Evolutionary conservation across 768 basidiomycete genomes (phyloP).

Genomic region (Amylocystis lapponica): DNA sequence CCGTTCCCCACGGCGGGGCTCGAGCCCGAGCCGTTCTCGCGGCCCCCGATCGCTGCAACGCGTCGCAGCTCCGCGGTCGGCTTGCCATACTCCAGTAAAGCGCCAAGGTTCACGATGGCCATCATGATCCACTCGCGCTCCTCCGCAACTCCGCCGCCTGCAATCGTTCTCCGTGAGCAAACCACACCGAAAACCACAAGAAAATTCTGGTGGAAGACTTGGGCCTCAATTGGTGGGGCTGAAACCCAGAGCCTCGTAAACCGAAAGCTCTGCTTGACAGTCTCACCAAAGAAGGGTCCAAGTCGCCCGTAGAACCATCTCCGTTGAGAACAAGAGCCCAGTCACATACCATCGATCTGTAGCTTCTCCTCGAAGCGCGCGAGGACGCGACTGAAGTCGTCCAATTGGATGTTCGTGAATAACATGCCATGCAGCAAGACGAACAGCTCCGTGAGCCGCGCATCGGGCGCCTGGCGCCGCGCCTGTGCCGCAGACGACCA

Average conservation of each 20-base stretch:
- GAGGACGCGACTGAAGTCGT: conserved; percentile 79
- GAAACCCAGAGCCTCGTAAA: not conserved
- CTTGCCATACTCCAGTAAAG: conserved; percentile 85
- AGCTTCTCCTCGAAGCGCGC: conserved; percentile 85
- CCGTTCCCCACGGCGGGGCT: conserved; percentile 47
- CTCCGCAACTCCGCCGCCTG: conserved; percentile 45
- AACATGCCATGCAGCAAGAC: conserved; percentile 95
- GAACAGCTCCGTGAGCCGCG: conserved; percentile 72
- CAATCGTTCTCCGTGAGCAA: not conserved
- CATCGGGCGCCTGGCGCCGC: conserved; percentile 71
- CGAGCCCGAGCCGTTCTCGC: conserved; percentile 27
- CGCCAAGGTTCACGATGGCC: conserved; percentile 78
- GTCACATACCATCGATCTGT: conserved; percentile 49
- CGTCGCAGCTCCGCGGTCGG: conserved; percentile 64
- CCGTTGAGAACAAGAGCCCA: not conserved
- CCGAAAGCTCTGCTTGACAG: not conserved
- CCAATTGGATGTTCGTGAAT: conserved; percentile 91
- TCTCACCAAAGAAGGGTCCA: not conserved
- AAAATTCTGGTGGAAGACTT: not conserved
- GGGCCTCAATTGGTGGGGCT: not conserved
- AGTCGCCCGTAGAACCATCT: not conserved
- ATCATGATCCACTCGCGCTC: conserved; percentile 97
- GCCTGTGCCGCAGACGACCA: conserved; percentile 77
- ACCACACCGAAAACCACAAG: not conserved
- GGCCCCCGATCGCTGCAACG: conserved; percentile 43